Base-by-base conservation (phyloP, 805 yeast genomes). In the Wickerhamomyces chambardii region DNA sequence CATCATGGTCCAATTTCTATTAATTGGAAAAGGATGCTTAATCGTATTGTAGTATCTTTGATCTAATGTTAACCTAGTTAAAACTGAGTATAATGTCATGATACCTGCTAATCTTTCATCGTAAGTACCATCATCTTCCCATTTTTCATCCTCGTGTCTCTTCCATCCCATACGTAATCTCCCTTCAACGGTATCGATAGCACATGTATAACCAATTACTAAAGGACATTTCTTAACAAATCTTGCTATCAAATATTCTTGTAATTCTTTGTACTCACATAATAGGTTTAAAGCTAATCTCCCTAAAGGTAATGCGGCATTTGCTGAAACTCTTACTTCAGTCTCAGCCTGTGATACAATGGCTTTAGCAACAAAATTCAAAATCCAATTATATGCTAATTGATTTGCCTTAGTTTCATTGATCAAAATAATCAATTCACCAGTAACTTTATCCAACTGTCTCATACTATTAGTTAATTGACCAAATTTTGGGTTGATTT, bases 171-270 rank as follows among this genome's bases (percentile, higher is more conserved):
- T 87, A 33, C 79, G 65, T 14, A 56, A 38, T 37, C 95, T 66
- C 4, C 95, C 97, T 44, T 79, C 81, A 43, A 78, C 95, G 0
- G 95, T 82, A 36, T 80, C 85, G 21, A 83, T 73, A 2, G 70
- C 38, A 48, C 94, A 80, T 1, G 83, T 67, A 54, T 69, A 90
- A 0, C 98, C 98, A 31, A 92, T 77, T 15, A 89, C 71, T 40
- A 71, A 72, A 1, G 97, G 97, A 51, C 97, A 92, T 49, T 87
- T 86, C 56, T 90, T 90, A 25, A 86, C 84, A 51, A 89, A 73
- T 43, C 97, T 70, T 1, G 97, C 95, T 50, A 77, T 59, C 21
- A 66, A 42, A 10, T 56, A 51, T 22, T 62, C 64, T 29, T 54
- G 48, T 38, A 66, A 41, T 25, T 64, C 70, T 0, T 72, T 68